Conservation (phyloP, 1,284 basidiomycete genomes). For the Apiotrichum sp. region DNA sequence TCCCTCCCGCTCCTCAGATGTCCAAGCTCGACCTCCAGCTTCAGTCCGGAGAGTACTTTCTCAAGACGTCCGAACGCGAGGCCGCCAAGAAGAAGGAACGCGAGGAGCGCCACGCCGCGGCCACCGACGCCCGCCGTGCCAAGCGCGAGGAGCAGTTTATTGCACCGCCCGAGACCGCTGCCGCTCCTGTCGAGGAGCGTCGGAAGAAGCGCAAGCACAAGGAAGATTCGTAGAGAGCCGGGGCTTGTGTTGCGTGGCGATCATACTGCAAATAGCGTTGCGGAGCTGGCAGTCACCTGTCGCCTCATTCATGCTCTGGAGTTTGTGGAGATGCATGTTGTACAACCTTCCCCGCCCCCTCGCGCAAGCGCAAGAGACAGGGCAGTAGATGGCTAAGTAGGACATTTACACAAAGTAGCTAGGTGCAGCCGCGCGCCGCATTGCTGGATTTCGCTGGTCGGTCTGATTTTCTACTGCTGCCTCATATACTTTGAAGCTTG, state of each 20-base stretch:
- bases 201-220: slow-evolving; percentile 53
- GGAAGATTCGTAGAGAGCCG: not conserved
- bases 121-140: slow-evolving; percentile 60
- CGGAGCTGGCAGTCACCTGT: no score
- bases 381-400: not conserved
- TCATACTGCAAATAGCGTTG: no score
- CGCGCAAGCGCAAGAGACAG: no score
- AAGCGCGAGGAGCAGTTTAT: slow-evolving; percentile 77
- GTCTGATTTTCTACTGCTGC: slow-evolving; percentile 79
- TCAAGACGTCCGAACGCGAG: slow-evolving; percentile 62
- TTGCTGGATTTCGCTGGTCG: slow-evolving; percentile 52
- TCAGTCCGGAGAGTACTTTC: slow-evolving; percentile 96
- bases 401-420: slow-evolving; percentile 19
- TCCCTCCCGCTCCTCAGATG: slow-evolving; percentile 89
- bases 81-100: slow-evolving; percentile 35
- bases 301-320: not conserved
- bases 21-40: slow-evolving; percentile 94
- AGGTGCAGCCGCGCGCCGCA: slow-evolving; percentile 30
- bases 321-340: slow-evolving; percentile 20
- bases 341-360: slow-evolving; percentile 6
- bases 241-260: no score
- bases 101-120: slow-evolving; percentile 63
- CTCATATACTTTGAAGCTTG: slow-evolving; percentile 69
- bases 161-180: slow-evolving; percentile 67
- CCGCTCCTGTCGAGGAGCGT: slow-evolving; percentile 70